These are phyloP conservation scores for Apiospora phragmitis DNA, from an alignment of 2,329 filamentous ascomycete species.

Conservation along the genomic window DNA sequence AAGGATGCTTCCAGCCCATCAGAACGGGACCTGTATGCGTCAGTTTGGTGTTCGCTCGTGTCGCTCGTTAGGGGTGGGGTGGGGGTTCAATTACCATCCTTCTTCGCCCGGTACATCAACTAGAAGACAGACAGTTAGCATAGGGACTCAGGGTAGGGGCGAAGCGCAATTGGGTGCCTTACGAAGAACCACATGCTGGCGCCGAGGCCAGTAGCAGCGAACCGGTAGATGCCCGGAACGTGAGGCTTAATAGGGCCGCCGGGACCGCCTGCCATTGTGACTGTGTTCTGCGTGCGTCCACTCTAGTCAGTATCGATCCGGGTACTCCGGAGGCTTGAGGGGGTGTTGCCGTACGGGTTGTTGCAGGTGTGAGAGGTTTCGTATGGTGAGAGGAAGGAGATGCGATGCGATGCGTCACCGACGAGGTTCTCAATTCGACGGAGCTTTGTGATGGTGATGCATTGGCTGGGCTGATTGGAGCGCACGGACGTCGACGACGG, in stretches of 20 bases:
- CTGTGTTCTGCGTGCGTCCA: conserved; percentile 18
- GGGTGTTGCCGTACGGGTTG: no score
- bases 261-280: conserved; percentile 35
- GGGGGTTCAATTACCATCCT: conserved; percentile 81
- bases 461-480: background rate
- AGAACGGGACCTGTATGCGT: conserved; percentile 69
- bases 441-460: background rate
- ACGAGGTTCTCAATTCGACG: background rate
- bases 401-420: conserved; percentile 5
- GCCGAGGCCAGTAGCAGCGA: conserved; percentile 81
- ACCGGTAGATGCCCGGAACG: conserved; percentile 70
- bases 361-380: background rate
- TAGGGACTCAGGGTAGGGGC: background rate
- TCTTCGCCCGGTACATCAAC: conserved; percentile 95
- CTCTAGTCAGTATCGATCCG: conserved; percentile 5
- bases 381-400: conserved; percentile 2
- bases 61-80: background rate
- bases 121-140: conserved; percentile 40
- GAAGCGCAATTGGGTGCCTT: conserved; percentile 38
- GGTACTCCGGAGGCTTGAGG: background rate
- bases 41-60: background rate
- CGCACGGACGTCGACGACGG: background rate
- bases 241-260: conserved; percentile 39
- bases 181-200: conserved; percentile 99
- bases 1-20: conserved; percentile 93